Percentiles rank a stretch among this genome's conserved stretches.
Evolutionary conservation across 306 rosid genomes (phyloP).

Genomic region (Vigna angularis): DNA sequence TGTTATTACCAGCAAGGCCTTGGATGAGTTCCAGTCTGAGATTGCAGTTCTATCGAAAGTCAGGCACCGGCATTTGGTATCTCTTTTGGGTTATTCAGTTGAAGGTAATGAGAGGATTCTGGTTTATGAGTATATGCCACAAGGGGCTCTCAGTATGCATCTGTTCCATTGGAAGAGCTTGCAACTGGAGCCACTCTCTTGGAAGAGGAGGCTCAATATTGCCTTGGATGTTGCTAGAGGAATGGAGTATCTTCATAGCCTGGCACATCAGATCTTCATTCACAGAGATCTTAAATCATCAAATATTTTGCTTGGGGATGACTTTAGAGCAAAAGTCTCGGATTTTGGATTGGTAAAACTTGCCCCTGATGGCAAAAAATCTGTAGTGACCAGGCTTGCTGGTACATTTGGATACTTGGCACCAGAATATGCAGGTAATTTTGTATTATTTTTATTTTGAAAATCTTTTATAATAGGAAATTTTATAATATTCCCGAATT

Average conservation of each 20-base stretch:
- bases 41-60: conserved; percentile 88
- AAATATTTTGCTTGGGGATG: conserved; percentile 82
- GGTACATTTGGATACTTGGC: conserved; percentile 95
- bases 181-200: conserved; percentile 75
- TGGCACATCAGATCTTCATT: conserved; percentile 16
- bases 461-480: background rate
- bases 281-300: conserved; percentile 57
- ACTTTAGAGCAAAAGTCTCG: conserved; percentile 79
- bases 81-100: conserved; percentile 77
- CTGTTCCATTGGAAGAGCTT: conserved; percentile 80
- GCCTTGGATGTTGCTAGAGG: conserved; percentile 70
- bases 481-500: background rate
- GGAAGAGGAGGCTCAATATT: conserved; percentile 85
- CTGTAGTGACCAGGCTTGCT: conserved; percentile 83
- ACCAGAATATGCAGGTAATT: conserved; percentile 45
- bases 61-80: conserved; percentile 87
- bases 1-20: conserved; percentile 66
- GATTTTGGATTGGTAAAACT: conserved; percentile 92
- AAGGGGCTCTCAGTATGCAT: conserved; percentile 91
- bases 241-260: conserved; percentile 28
- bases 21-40: conserved; percentile 88
- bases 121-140: conserved; percentile 56
- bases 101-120: conserved; percentile 75
- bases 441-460: background rate
- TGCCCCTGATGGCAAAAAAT: conserved; percentile 85